Percentiles rank a stretch among this genome's conserved stretches.
Evolutionary conservation across 2,329 filamentous ascomycete genomes (phyloP).

Genomic region (Xylariaceae sp.): DNA sequence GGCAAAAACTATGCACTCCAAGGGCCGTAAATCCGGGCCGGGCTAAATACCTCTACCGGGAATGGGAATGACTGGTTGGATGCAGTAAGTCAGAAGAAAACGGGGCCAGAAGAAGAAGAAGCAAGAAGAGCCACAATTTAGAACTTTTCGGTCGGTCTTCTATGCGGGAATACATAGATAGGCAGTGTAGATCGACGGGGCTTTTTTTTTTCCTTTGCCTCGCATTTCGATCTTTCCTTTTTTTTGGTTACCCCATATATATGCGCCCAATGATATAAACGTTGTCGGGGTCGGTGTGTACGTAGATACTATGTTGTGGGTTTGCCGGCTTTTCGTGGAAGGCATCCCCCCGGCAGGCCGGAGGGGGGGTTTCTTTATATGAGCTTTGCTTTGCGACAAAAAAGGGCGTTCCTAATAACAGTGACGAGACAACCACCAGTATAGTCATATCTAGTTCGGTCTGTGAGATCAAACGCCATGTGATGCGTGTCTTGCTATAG

Average conservation of each 20-base stretch:
- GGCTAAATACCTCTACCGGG: too few relatives aligned
- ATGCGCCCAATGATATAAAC: too few relatives aligned
- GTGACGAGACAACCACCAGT: constrained; percentile 13
- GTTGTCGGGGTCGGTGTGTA: too few relatives aligned
- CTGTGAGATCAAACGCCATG: constrained; percentile 25
- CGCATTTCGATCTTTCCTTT: constrained; percentile 1
- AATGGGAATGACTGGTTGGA: too few relatives aligned
- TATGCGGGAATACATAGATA: constrained; percentile 4
- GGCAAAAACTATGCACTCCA: too few relatives aligned
- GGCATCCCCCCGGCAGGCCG: too few relatives aligned
- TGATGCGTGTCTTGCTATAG: constrained; percentile 9
- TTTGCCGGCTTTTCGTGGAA: neutral
- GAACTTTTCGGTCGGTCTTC: neutral
- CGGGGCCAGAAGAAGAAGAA: too few relatives aligned
- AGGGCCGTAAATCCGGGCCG: too few relatives aligned
- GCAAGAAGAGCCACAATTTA: neutral
- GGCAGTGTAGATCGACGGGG: neutral
- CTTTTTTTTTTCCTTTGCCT: constrained; percentile 4
- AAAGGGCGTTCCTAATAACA: constrained; percentile 9
- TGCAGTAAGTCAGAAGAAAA: too few relatives aligned
- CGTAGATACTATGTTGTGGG: too few relatives aligned
- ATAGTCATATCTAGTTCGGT: constrained; percentile 11
- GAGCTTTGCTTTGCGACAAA: neutral
- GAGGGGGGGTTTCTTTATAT: neutral
- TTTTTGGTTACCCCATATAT: too few relatives aligned